Base-by-base conservation (phyloP, 2,329 filamentous ascomycete species). In the Huntiella moniliformis region DNA sequence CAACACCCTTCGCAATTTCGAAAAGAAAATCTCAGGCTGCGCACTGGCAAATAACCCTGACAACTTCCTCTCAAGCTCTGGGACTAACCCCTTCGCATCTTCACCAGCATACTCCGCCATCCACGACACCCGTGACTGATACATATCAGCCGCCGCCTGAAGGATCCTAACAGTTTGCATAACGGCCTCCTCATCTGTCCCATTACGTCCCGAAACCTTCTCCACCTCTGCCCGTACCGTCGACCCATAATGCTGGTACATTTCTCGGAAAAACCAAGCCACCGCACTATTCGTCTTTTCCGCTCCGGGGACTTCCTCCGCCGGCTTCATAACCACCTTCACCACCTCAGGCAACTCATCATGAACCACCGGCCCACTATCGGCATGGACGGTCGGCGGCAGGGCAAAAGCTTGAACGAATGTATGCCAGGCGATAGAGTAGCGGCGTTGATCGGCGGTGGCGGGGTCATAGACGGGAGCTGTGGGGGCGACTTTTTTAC, bases 361-460 rank as follows among this genome's bases (percentile, higher is more conserved):
- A 50, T 69, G 64, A 5, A 58, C 70, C 54, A 72, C 72, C 17
- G 67, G 70, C 54, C 73, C 70, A 54, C 73, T 68, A 5, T 62
- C 64, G 2, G 71, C 61, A 38, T 47, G 38, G n/a, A 71, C 68
- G 7, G 70, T 71, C n/a, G 65, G 58, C 6, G 73, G 71, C 16
- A 79, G 62, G 40, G 67, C 65, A 39, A 79, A 70, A 32, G 63
- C 63, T 28, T 70, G 65, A 12, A 74, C 78, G 50, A 78, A 73
- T 22, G 64, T 60, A 55, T 75, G 70, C 76, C 76, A 79, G 48
- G 74, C 72, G 51, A 69, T 63, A 55, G 78, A 73, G 65, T 69
- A 77, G 51, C 64, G 65, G 45, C 67, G 63, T 58, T 77, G 74
- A 52, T 75, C 67, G 50, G 62, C 59, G 32, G 56, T 53, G 22